Conservation (phyloP, 768 basidiomycete genomes). For the Russula abietina region DNA sequence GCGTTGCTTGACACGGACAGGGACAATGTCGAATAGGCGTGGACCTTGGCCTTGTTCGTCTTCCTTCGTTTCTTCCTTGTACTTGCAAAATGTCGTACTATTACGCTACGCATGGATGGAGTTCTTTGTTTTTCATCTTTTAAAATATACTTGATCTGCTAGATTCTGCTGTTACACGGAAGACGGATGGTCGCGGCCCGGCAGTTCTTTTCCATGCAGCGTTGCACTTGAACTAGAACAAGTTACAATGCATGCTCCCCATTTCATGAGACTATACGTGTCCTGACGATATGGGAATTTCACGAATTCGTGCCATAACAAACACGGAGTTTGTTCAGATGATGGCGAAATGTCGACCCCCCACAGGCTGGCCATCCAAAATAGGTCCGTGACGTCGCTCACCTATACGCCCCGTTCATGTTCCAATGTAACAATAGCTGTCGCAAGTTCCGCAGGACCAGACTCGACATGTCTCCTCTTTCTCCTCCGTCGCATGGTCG, state of each 20-base stretch:
- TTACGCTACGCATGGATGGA: constrained; percentile 17
- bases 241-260: neutral
- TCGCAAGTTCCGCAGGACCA: constrained; percentile 77
- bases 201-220: no score
- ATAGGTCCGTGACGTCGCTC: constrained; percentile 36
- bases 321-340: constrained; percentile 44
- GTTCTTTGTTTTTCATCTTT: neutral
- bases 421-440: constrained; percentile 37
- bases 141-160: no score
- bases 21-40: constrained; percentile 52
- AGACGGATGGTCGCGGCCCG: neutral
- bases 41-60: constrained; percentile 46
- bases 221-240: neutral
- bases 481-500: constrained; percentile 41
- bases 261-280: neutral
- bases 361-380: constrained; percentile 43
- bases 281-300: neutral
- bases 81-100: constrained; percentile 32
- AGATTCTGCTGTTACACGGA: no score
- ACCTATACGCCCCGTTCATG: neutral
- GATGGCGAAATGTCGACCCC: constrained; percentile 44
- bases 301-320: constrained; percentile 15
- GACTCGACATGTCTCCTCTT: constrained; percentile 78
- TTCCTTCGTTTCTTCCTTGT: constrained; percentile 35
- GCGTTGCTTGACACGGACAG: constrained; percentile 34